These are phyloP conservation scores for Carex cristatella DNA, from an alignment of 176 grass and related monocot species.

Conservation along the genomic window DNA sequence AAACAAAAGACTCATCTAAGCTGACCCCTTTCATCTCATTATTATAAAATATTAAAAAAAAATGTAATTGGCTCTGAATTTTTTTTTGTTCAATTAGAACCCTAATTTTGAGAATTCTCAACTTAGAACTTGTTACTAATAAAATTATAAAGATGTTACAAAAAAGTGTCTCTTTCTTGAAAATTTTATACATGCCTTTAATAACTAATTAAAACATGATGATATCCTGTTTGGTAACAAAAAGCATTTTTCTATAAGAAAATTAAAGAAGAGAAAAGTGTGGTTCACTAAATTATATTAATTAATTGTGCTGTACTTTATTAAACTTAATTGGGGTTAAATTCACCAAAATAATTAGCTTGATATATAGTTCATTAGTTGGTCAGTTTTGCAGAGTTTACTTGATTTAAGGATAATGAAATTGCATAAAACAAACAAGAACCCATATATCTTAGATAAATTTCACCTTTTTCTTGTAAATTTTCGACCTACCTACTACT, in stretches of 20 bases:
- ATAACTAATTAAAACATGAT: not conserved
- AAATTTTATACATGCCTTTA: not conserved
- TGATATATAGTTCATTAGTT: not conserved
- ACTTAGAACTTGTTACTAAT: not conserved
- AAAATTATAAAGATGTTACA: not conserved
- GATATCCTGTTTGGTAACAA: not conserved
- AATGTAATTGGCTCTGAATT: not conserved
- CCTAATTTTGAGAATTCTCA: not conserved
- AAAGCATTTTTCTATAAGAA: not conserved
- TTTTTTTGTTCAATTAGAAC: not conserved
- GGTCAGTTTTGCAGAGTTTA: not conserved
- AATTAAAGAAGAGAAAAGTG: not conserved
- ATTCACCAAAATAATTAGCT: not conserved
- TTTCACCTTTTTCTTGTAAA: no score
- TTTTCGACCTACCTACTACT: no score
- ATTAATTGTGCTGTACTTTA: not conserved
- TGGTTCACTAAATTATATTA: not conserved
- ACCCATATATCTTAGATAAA: no score
- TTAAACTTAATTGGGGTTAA: not conserved
- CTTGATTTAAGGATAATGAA: not conserved
- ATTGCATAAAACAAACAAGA: not conserved
- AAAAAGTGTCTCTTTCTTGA: not conserved
- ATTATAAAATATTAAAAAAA: constrained; percentile 14
- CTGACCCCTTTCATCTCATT: constrained; percentile 13
- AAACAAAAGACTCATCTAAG: constrained; percentile 38